Percentiles rank a stretch among this genome's conserved stretches.
Conservation (phyloP, 2,329 filamentous ascomycete genomes). For the Pseudogymnoascus sp. region DNA sequence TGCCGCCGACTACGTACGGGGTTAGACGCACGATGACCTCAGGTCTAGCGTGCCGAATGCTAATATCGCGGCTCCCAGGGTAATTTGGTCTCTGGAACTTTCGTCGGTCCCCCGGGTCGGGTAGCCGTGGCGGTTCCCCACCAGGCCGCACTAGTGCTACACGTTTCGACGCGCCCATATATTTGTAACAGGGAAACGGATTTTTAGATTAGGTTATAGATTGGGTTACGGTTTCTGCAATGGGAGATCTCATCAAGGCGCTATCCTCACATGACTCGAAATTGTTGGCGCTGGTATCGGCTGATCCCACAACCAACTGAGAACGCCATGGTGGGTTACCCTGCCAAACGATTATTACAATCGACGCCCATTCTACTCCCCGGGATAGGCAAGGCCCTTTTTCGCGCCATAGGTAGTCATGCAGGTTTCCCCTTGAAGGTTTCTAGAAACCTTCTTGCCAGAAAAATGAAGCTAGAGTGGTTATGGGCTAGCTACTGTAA, state of each 20-base stretch:
- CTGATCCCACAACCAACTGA: not conserved
- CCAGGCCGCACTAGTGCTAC: not conserved
- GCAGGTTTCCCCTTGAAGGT: not conserved
- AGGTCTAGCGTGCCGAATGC: not conserved
- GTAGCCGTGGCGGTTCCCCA: not conserved
- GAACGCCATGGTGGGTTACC: not conserved
- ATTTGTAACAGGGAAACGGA: not conserved
- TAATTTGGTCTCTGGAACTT: not conserved
- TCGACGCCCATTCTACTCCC: not conserved
- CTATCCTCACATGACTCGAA: not conserved
- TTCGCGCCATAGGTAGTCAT: not conserved
- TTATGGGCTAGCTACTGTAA: not conserved
- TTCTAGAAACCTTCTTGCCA: not conserved
- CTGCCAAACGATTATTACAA: not conserved
- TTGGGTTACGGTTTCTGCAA: not conserved
- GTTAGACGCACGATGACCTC: not conserved
- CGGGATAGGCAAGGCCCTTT: not conserved
- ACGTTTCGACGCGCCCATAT: not conserved
- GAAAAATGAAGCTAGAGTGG: not conserved
- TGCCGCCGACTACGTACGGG: not conserved
- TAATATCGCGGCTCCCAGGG: not conserved
- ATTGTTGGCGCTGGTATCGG: not conserved
- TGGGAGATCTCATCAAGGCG: not conserved
- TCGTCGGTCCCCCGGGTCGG: not conserved
- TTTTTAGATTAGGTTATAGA: not conserved